Conservation (phyloP, 495 filamentous ascomycete genomes). For the Penicillium argentinense region DNA sequence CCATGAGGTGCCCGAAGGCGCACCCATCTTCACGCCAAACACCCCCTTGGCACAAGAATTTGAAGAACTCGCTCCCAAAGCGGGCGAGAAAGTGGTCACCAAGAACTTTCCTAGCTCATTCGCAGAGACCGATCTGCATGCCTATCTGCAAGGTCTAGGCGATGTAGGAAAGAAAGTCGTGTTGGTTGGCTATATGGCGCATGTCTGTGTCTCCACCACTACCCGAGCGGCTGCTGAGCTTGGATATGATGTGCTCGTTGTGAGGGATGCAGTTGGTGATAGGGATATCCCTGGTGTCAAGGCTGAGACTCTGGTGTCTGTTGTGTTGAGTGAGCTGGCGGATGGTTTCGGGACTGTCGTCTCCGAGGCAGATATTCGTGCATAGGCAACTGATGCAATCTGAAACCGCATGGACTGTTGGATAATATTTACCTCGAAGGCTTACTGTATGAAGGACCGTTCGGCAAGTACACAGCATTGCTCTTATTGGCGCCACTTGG, state of each 20-base stretch:
- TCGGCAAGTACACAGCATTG: too few species aligned
- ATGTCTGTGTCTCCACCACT: constrained; percentile 63
- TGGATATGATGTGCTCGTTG: constrained; percentile 59
- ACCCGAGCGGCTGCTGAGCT: constrained; percentile 52
- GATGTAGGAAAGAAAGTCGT: constrained; percentile 49
- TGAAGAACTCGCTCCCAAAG: constrained; percentile 44
- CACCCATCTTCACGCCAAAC: constrained; percentile 59
- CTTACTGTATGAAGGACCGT: too few species aligned
- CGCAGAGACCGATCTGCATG: constrained; percentile 45
- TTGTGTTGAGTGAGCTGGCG: constrained; percentile 43
- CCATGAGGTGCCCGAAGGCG: constrained; percentile 53
- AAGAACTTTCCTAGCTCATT: constrained; percentile 51
- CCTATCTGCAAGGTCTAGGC: constrained; percentile 32
- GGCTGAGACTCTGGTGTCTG: constrained; percentile 37
- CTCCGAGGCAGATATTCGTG: constrained; percentile 28
- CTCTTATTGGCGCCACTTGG: too few species aligned
- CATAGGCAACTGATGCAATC: too few species aligned
- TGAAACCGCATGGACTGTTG: too few species aligned
- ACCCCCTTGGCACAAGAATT: constrained; percentile 55
- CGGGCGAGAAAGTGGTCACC: constrained; percentile 46
- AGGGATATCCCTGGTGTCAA: constrained; percentile 54
- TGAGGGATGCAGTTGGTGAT: constrained; percentile 58
- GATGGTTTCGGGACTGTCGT: constrained; percentile 51
- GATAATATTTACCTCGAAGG: too few species aligned
- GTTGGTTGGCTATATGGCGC: constrained; percentile 56